Evolutionary conservation across 2,329 filamentous ascomycete species (phyloP).

Genomic region (Colletotrichum sp.): DNA sequence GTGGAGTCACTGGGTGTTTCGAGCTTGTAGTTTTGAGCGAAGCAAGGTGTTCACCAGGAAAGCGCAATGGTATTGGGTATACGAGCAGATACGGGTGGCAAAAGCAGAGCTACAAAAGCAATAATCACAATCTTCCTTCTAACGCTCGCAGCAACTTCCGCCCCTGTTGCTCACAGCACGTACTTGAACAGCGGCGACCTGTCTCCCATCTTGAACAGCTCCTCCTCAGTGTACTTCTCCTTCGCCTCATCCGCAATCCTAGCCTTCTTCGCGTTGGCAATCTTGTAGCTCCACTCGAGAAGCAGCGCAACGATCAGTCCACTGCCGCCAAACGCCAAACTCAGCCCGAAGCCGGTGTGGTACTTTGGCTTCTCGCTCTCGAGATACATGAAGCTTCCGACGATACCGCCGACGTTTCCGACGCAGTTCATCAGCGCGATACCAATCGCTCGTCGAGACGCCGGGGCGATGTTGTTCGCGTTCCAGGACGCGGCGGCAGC

Average conservation of each 20-base stretch:
- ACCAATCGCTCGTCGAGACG: slow-evolving; percentile 27
- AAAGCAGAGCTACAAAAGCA: neutral
- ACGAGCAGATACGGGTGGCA: neutral
- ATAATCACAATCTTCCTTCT: neutral
- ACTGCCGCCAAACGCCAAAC: slow-evolving; percentile 32
- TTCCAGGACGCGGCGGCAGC: slow-evolving; percentile 21
- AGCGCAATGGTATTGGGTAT: neutral
- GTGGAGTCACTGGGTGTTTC: neutral
- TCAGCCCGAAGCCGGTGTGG: slow-evolving; percentile 40
- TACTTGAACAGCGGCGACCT: slow-evolving; percentile 28
- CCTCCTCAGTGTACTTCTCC: slow-evolving; percentile 31
- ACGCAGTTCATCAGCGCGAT: slow-evolving; percentile 34
- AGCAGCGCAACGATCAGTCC: slow-evolving; percentile 33
- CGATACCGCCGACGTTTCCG: slow-evolving; percentile 32
- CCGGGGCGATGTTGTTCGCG: slow-evolving; percentile 29
- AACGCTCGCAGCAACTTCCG: neutral
- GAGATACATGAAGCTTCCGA: slow-evolving; percentile 32
- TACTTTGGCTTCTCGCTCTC: slow-evolving; percentile 52
- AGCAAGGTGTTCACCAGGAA: neutral
- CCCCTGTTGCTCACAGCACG: neutral
- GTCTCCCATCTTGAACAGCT: slow-evolving; percentile 37
- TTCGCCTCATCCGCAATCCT: slow-evolving; percentile 26
- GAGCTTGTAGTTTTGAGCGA: fast-evolving
- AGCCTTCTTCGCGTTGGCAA: slow-evolving; percentile 29
- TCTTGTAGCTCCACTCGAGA: slow-evolving; percentile 33